phyloP scores from a whole-genome alignment of 2,329 filamentous ascomycete genomes.

The Trichoderma breve region DNA sequence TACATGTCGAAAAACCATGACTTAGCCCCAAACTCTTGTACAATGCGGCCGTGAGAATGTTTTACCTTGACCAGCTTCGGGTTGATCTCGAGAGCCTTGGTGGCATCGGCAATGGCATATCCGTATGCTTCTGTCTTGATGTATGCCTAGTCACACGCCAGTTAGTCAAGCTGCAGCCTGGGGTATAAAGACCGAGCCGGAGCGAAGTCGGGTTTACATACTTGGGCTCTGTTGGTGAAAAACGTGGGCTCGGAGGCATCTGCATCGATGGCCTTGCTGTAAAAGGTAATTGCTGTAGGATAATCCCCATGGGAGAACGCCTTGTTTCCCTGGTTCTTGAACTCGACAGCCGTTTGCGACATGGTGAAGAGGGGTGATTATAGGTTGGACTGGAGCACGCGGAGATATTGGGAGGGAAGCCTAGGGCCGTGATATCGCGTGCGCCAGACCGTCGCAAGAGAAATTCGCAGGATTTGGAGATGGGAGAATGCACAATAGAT shows the following conservation, averaged over 20 bases:
- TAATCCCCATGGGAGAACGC: conserved; percentile 88
- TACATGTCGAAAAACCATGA: conserved; percentile 35
- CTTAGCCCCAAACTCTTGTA: conserved; percentile 13
- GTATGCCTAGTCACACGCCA: conserved; percentile 62
- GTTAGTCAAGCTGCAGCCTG: conserved; percentile 49
- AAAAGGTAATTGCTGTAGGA: conserved; percentile 75
- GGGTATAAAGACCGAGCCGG: conserved; percentile 23
- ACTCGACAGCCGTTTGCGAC: conserved; percentile 67
- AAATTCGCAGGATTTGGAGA: background rate
- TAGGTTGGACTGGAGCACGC: conserved; percentile 6
- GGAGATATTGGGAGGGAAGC: background rate
- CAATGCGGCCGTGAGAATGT: background rate
- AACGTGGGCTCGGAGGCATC: conserved; percentile 84
- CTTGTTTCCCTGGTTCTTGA: conserved; percentile 94
- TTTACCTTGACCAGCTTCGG: conserved; percentile 82
- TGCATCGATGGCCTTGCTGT: conserved; percentile 81
- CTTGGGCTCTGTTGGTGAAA: conserved; percentile 93
- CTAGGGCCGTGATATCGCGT: conserved; percentile 9
- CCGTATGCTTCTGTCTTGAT: conserved; percentile 96
- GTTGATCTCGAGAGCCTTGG: conserved; percentile 87
- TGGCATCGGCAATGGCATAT: conserved; percentile 86
- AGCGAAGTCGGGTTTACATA: conserved; percentile 42
- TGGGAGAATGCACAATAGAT: background rate
- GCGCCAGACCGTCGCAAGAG: conserved; percentile 5
- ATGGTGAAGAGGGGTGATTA: conserved; percentile 32